These are phyloP conservation scores for Aureobasidium sp. DNA, from an alignment of 2,329 filamentous ascomycete species.

Conservation along the genomic window DNA sequence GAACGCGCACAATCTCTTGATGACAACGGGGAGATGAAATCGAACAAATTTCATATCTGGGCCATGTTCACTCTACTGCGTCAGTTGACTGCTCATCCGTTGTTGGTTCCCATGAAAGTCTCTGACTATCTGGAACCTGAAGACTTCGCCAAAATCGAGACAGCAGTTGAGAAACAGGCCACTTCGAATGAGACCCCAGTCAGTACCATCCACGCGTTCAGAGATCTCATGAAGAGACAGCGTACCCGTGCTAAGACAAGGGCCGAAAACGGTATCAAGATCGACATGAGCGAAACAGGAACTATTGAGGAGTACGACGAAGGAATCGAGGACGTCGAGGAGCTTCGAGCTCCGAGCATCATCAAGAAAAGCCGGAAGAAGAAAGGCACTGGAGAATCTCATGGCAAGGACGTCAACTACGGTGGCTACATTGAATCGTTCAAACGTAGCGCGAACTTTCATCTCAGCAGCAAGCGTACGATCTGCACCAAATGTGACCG, in stretches of 20 bases:
- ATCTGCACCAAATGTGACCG: constrained; percentile 50
- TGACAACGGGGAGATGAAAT: constrained; percentile 30
- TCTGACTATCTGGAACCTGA: constrained; percentile 48
- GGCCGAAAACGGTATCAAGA: not conserved
- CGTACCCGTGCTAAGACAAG: not conserved
- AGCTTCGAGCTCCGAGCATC: not conserved
- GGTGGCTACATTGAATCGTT: constrained; percentile 43
- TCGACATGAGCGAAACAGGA: not conserved
- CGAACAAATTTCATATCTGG: constrained; percentile 45
- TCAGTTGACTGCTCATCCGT: constrained; percentile 56
- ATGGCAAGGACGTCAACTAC: constrained; percentile 47
- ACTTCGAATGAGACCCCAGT: not conserved
- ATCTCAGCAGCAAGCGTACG: constrained; percentile 34
- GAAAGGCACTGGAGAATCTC: constrained; percentile 31
- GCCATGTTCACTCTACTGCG: constrained; percentile 57
- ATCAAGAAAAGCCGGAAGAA: not conserved
- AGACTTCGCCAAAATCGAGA: constrained; percentile 49
- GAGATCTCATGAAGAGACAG: not conserved
- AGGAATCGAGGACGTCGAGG: not conserved
- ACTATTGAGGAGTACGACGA: not conserved
- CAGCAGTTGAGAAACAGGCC: not conserved
- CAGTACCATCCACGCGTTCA: not conserved
- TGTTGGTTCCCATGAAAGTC: constrained; percentile 54
- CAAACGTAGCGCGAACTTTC: constrained; percentile 36
- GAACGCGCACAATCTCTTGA: constrained; percentile 44